Evolutionary conservation across 2,329 filamentous ascomycete genomes (phyloP).

Genomic region (Emmonsiellopsis sp.): DNA sequence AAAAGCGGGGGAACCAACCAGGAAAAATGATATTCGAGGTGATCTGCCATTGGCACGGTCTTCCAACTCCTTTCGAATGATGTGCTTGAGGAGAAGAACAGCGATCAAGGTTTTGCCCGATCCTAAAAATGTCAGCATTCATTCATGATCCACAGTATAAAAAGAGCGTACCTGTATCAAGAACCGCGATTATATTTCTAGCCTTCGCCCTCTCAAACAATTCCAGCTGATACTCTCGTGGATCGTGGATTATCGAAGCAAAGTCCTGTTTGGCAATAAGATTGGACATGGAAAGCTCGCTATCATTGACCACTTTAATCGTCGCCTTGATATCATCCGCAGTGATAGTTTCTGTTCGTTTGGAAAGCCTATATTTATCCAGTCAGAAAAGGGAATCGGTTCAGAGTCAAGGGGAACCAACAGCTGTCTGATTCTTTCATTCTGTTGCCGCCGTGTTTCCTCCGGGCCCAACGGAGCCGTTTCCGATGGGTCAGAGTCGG

Average conservation of each 20-base stretch:
- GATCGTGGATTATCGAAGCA: slow-evolving; percentile 58
- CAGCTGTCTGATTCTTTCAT: slow-evolving; percentile 42
- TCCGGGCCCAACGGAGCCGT: slow-evolving; percentile 21
- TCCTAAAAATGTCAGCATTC: slow-evolving; percentile 40
- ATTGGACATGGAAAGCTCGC: slow-evolving; percentile 46
- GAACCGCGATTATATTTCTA: slow-evolving; percentile 82
- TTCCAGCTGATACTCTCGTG: slow-evolving; percentile 85
- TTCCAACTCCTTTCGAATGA: slow-evolving; percentile 68
- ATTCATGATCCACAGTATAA: neutral
- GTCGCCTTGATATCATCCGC: slow-evolving; percentile 30
- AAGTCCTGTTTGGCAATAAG: slow-evolving; percentile 46
- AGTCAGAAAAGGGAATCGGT: slow-evolving; percentile 4
- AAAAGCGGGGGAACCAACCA: slow-evolving; percentile 43
- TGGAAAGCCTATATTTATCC: slow-evolving; percentile 23
- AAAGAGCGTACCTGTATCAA: slow-evolving; percentile 62
- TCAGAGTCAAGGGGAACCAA: slow-evolving; percentile 17
- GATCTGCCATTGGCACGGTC: slow-evolving; percentile 52
- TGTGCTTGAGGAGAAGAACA: slow-evolving; percentile 68
- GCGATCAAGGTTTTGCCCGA: slow-evolving; percentile 97
- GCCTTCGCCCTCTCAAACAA: slow-evolving; percentile 79
- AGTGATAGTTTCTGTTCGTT: slow-evolving; percentile 35
- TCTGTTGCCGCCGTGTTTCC: slow-evolving; percentile 43
- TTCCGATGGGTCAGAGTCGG: slow-evolving; percentile 14
- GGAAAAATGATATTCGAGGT: slow-evolving; percentile 69
- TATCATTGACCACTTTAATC: slow-evolving; percentile 26